phyloP scores from a whole-genome alignment of 176 grass and related monocot species.

The Tuctoria greenei region DNA sequence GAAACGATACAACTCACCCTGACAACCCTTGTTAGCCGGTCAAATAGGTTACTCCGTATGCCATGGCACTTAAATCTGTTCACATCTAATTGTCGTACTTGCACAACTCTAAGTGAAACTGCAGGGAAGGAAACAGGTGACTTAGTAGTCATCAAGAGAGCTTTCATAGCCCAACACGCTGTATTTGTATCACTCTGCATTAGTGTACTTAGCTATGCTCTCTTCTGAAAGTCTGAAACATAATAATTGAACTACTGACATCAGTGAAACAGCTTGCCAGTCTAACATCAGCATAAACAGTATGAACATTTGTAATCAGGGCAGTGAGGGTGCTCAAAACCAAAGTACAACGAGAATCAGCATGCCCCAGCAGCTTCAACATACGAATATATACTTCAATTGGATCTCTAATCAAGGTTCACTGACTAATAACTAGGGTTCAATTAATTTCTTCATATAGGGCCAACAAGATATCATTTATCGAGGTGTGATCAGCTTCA shows the following conservation, averaged over 20 bases:
- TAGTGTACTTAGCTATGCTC: background rate
- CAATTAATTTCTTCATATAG: background rate
- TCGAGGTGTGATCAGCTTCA: background rate
- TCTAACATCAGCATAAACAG: background rate
- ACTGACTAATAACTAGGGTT: background rate
- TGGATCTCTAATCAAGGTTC: background rate
- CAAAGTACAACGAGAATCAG: background rate
- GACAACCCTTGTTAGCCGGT: slow-evolving; percentile 83
- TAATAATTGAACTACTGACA: background rate
- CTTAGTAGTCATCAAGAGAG: slow-evolving; percentile 10
- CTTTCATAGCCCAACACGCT: background rate
- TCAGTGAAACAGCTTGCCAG: background rate
- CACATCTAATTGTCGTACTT: slow-evolving; percentile 41
- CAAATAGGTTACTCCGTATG: slow-evolving; percentile 86
- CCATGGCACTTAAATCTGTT: slow-evolving; percentile 70
- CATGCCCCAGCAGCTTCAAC: background rate
- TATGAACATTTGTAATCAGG: background rate
- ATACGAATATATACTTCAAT: background rate
- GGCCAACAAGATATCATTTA: background rate
- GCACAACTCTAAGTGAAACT: slow-evolving; percentile 58
- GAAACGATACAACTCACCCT: slow-evolving; percentile 49
- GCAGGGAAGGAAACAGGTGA: slow-evolving; percentile 29
- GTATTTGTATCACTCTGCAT: background rate
- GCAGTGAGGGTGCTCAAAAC: background rate
- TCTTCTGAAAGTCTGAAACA: background rate